phyloP scores from a whole-genome alignment of 805 yeast species.

The Geotrichum ghanense region DNA sequence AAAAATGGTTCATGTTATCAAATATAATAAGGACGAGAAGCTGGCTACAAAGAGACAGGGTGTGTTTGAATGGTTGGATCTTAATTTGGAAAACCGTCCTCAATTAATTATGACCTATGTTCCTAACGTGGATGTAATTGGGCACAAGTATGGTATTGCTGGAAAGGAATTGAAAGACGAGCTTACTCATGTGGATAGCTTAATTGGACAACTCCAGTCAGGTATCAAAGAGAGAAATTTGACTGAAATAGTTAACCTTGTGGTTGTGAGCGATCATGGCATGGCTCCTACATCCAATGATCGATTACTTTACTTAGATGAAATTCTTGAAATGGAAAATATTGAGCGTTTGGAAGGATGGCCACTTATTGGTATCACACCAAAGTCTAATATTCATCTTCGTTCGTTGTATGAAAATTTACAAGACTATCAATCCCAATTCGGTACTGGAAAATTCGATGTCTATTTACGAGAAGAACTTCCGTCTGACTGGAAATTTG shows the following conservation, averaged over 20 bases:
- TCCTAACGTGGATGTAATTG: constrained; percentile 70
- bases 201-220: constrained; percentile 38
- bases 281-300: constrained; percentile 79
- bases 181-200: constrained; percentile 52
- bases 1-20: constrained; percentile 44
- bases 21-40: constrained; percentile 52
- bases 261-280: constrained; percentile 85
- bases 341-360: constrained; percentile 67
- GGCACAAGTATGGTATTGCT: constrained; percentile 59
- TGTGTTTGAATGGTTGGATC: constrained; percentile 58
- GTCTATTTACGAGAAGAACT: constrained; percentile 47
- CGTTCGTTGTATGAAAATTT: constrained; percentile 32
- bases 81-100: constrained; percentile 44
- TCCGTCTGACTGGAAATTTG: constrained; percentile 44
- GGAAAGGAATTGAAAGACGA: constrained; percentile 48
- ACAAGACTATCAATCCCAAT: constrained; percentile 12
- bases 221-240: constrained; percentile 47
- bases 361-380: constrained; percentile 76
- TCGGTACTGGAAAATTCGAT: constrained; percentile 24
- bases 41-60: constrained; percentile 46
- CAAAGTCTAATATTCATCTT: constrained; percentile 30
- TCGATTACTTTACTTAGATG: constrained; percentile 62
- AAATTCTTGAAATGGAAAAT: constrained; percentile 41
- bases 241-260: constrained; percentile 53
- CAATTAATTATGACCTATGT: constrained; percentile 69